Evolutionary conservation across 345 rosid genomes (phyloP).

Genomic region (Clarkia xantiana): DNA sequence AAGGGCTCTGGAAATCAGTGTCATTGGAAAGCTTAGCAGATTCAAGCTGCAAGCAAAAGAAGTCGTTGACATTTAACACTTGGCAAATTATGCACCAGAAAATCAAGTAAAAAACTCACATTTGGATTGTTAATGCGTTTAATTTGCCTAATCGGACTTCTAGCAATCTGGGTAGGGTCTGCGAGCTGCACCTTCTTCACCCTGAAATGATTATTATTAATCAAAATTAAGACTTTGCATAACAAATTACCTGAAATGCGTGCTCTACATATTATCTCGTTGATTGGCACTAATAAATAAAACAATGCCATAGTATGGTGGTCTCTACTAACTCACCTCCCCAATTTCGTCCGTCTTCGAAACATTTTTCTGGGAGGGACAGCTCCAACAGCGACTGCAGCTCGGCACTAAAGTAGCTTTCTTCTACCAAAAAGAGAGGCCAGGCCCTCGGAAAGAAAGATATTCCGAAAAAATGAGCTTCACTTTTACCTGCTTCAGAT

Average conservation of each 20-base stretch:
- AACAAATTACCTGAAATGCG: not conserved
- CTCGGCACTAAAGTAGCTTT: not conserved
- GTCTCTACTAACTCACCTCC: conserved; percentile 32
- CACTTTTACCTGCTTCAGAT: not conserved
- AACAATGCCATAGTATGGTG: not conserved
- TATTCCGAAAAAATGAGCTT: conserved; percentile 1
- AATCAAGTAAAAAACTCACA: conserved; percentile 35
- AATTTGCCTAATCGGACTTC: conserved; percentile 62
- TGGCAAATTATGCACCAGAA: not conserved
- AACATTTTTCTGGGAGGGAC: conserved; percentile 44
- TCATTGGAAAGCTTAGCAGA: conserved; percentile 40
- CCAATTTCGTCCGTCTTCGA: conserved; percentile 82
- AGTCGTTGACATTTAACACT: not conserved
- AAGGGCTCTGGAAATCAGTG: conserved; percentile 30
- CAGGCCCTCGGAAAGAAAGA: not conserved
- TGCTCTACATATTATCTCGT: not conserved
- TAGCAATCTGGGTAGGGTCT: conserved; percentile 49
- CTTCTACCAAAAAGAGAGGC: not conserved
- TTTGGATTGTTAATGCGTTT: conserved; percentile 35
- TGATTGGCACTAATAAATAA: not conserved
- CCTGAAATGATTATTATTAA: conserved; percentile 17
- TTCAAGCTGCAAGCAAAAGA: conserved; percentile 25
- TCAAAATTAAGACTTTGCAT: not conserved
- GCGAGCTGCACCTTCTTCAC: conserved; percentile 96
- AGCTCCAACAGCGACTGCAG: conserved; percentile 3